These are phyloP conservation scores for Diaporthe capsici DNA, from an alignment of 2,329 filamentous ascomycete genomes.

Conservation along the genomic window DNA sequence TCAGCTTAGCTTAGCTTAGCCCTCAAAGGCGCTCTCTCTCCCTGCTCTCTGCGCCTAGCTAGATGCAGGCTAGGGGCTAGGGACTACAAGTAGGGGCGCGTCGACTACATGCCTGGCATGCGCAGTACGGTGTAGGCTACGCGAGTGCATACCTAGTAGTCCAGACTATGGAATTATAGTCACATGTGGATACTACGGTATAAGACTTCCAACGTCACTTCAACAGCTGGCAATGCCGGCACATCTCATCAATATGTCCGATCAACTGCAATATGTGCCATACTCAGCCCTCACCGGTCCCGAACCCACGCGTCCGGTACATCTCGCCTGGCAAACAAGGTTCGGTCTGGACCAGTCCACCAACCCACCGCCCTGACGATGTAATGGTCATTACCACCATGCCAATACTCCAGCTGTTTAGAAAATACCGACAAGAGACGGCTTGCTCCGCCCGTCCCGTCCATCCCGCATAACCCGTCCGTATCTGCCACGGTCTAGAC, in stretches of 20 bases:
- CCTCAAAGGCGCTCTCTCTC: not conserved
- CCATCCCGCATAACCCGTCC: not conserved
- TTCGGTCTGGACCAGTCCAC: constrained; percentile 29
- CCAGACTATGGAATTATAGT: not conserved
- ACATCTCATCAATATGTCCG: not conserved
- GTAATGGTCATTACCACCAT: not conserved
- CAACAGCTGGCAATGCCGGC: not conserved
- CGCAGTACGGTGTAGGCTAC: not conserved
- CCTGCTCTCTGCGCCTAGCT: not conserved
- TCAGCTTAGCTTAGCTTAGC: constrained; percentile 1
- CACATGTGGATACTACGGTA: not conserved
- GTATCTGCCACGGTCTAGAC: constrained; percentile 12
- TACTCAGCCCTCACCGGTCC: not conserved
- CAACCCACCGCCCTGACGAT: not conserved
- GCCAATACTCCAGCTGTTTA: not conserved
- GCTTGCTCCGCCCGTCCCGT: not conserved
- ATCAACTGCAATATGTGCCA: not conserved
- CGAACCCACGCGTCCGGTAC: constrained; percentile 8
- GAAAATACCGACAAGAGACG: not conserved
- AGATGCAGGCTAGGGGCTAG: constrained; percentile 11
- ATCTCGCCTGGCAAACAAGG: constrained; percentile 23
- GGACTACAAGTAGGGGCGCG: not conserved
- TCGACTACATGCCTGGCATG: not conserved
- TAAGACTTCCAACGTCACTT: constrained; percentile 11
- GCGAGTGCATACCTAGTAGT: not conserved